Conservation (phyloP, 495 filamentous ascomycete species). For the Neurospora sp. region DNA sequence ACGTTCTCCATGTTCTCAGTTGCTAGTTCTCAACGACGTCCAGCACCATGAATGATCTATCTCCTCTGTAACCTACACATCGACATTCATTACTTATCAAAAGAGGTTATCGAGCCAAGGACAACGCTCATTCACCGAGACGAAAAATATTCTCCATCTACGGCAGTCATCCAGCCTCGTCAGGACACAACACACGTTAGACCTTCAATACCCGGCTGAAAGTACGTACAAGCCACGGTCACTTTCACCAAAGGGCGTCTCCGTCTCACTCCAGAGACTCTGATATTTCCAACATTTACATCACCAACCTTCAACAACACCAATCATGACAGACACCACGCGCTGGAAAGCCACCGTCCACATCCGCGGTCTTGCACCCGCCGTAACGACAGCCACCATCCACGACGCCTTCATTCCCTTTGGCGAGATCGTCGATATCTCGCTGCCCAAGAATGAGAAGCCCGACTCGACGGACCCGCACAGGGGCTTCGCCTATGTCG, state of each 20-base stretch:
- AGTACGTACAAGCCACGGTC: background rate
- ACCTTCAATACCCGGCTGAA: background rate
- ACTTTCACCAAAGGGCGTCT: background rate
- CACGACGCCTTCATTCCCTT: conserved; percentile 93
- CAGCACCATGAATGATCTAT: background rate
- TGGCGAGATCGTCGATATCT: conserved; percentile 83
- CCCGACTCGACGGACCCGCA: conserved; percentile 62
- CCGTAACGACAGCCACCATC: conserved; percentile 62
- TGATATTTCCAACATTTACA: background rate
- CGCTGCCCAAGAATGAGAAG: conserved; percentile 74
- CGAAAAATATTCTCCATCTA: background rate
- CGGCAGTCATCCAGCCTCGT: background rate
- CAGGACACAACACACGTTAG: background rate
- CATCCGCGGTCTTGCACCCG: conserved; percentile 77
- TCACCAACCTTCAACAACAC: background rate
- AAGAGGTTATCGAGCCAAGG: background rate
- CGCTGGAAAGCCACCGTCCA: conserved; percentile 86
- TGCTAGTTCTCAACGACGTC: background rate
- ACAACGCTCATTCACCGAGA: background rate
- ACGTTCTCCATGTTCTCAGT: background rate
- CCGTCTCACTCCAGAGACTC: background rate
- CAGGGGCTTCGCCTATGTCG: conserved; percentile 92
- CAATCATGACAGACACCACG: conserved; percentile 67
- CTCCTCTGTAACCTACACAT: background rate
- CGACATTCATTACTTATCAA: background rate